Percentiles rank a stretch among this genome's conserved stretches.
Evolutionary conservation across 495 filamentous ascomycete species (phyloP).

Genomic region (Aspergillus avenaceus): DNA sequence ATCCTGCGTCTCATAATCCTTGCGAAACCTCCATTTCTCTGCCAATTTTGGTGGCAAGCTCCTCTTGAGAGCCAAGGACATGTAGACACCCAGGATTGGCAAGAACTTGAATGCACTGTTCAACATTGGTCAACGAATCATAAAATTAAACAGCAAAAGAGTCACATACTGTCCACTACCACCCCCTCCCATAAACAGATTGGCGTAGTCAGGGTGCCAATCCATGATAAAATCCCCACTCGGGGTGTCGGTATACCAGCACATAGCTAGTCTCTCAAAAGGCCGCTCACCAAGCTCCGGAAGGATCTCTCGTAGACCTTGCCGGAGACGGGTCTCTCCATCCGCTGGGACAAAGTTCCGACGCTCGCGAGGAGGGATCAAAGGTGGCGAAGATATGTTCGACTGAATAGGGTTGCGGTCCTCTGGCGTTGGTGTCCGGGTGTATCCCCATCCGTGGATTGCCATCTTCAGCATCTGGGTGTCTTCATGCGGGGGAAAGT

Average conservation of each 20-base stretch:
- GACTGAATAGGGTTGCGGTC: background rate
- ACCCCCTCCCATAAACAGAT: constrained; percentile 10
- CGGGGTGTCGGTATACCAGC: constrained; percentile 25
- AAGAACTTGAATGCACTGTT: constrained; percentile 19
- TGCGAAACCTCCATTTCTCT: constrained; percentile 13
- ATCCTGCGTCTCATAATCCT: constrained; percentile 1
- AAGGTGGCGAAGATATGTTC: constrained; percentile 5
- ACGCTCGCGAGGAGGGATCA: constrained; percentile 10
- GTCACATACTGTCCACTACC: constrained; percentile 20
- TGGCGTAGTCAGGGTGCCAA: constrained; percentile 11
- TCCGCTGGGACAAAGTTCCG: constrained; percentile 12
- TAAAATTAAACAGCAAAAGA: background rate
- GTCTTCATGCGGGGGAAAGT: constrained; percentile 57
- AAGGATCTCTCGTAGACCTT: constrained; percentile 51
- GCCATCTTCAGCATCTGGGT: constrained; percentile 67
- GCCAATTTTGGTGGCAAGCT: background rate
- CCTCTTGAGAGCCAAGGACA: constrained; percentile 4
- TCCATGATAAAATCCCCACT: constrained; percentile 21
- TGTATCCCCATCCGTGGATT: constrained; percentile 19
- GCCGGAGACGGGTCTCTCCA: constrained; percentile 24
- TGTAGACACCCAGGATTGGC: constrained; percentile 7
- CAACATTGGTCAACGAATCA: background rate
- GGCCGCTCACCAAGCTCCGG: constrained; percentile 53
- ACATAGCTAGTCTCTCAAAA: constrained; percentile 51
- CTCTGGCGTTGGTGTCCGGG: background rate